These are phyloP conservation scores for Triadica sebifera DNA, from an alignment of 345 rosid species.

Conservation along the genomic window DNA sequence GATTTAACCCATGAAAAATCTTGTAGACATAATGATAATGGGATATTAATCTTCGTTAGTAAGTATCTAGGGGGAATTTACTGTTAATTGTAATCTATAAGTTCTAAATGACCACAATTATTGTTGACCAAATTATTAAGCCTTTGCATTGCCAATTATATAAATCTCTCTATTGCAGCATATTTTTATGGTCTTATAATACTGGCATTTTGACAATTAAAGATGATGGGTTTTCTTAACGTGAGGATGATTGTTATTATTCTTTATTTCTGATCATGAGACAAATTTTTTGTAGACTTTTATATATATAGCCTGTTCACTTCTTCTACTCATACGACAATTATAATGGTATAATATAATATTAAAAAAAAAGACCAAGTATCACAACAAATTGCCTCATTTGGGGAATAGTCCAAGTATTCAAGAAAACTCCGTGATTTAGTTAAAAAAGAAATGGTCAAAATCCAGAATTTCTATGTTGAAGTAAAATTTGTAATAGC, in stretches of 20 bases:
- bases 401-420: not conserved
- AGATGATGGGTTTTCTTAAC: not conserved
- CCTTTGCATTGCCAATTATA: not conserved
- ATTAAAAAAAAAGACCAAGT: not conserved
- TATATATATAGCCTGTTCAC: conserved; percentile 3
- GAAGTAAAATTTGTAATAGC: no score
- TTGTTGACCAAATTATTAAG: not conserved
- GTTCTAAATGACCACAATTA: not conserved
- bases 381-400: not conserved
- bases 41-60: not conserved
- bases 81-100: not conserved
- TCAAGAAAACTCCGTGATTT: not conserved
- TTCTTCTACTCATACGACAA: conserved; percentile 1
- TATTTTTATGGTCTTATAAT: not conserved
- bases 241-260: not conserved
- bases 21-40: not conserved
- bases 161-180: not conserved
- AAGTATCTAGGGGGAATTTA: not conserved
- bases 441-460: no score
- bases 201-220: not conserved
- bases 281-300: not conserved
- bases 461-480: no score
- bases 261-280: not conserved
- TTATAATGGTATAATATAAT: not conserved
- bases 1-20: not conserved